Evolutionary conservation across 306 rosid species (phyloP), one percentile per base, ranked within the genome.

Genomic region (Cicer judaicum): DNA sequence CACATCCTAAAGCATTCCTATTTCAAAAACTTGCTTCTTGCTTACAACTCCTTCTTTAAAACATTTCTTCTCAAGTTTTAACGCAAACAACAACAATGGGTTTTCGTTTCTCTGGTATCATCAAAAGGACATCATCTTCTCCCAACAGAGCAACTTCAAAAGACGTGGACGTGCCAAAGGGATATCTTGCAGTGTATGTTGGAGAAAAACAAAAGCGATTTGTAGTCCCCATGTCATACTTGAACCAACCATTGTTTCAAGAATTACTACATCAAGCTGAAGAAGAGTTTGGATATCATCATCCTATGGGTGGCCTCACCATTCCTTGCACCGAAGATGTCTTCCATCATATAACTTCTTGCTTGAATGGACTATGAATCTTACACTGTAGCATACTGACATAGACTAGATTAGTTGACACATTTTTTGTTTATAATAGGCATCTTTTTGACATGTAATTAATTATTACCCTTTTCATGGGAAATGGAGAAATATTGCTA

Each of bases 171-270:
- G 69, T 77, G 19, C 88, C 83, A 57, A 90, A 82, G 55, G 92
- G 92, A 13, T 79, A 50, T 44, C 39, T 84, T 42, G 83, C 71
- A 3, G 87, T 86, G 1, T 88, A 85, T 68, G 89, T 79, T 44
- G 87, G 71, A 65, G 54, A 65, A 40, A 43, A 65, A 65, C 71
- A 65, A 39, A 43, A 65, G 44, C 54, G 55, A 0, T 66, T 2
- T 66, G 39, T 66, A 54, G 44, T 66, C 1, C 71, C 55, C 0
- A 0, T 66, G 2, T 42, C 71, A 43, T 66, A 66, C 71, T 44
- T 44, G 71, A 66, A 7, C 4, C 71, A 44, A 19, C 54, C 55
- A 0, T 43, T 1, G 0, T 43, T 66, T 44, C 55, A 66, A 44
- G 41, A 66, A 1, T 44, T 66, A 1, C 0, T 66, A 6, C 44